Conservation (phyloP, 106 monocot genomes). For the Apostasia shenzhenica region DNA sequence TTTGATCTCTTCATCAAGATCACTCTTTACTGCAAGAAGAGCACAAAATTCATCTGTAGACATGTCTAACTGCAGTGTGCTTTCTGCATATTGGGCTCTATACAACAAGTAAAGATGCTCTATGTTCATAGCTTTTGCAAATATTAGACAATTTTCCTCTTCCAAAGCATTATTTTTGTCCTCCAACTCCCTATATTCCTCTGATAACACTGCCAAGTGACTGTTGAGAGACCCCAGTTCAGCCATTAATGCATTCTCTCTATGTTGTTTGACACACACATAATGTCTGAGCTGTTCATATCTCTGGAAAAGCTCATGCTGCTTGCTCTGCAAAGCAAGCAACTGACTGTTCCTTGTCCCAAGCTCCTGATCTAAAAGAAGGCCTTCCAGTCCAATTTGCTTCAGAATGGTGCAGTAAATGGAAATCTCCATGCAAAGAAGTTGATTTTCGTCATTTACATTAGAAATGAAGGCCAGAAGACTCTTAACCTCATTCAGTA, state of each 20-base stretch:
- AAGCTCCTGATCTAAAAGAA: constrained; percentile 4
- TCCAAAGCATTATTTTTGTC: constrained; percentile 26
- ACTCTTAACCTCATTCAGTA: constrained; percentile 11
- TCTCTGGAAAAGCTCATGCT: constrained; percentile 18
- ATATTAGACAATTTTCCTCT: constrained; percentile 29
- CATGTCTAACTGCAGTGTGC: constrained; percentile 17
- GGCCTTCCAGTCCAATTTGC: constrained; percentile 23
- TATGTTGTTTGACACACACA: constrained; percentile 5
- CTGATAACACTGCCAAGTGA: constrained; percentile 23
- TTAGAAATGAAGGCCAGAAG: constrained; percentile 8
- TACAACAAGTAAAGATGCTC: constrained; percentile 39
- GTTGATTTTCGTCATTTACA: constrained; percentile 14
- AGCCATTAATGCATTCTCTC: constrained; percentile 15
- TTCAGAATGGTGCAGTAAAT: constrained; percentile 35
- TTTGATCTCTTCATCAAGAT: constrained; percentile 24
- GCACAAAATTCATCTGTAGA: constrained; percentile 14
- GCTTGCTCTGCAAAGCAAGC: constrained; percentile 14
- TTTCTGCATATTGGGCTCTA: constrained; percentile 29
- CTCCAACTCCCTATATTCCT: constrained; percentile 13
- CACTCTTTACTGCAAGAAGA: constrained; percentile 13
- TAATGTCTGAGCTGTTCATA: constrained; percentile 24
- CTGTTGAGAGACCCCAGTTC: constrained; percentile 18
- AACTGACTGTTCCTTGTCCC: constrained; percentile 15
- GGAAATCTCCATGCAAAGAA: constrained; percentile 28
- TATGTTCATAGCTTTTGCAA: constrained; percentile 22